A percentile compares a stretch with the other conserved stretches of the same genome.
phyloP scores from a whole-genome alignment of 495 filamentous ascomycete genomes.

The Penicillium alfredii region DNA sequence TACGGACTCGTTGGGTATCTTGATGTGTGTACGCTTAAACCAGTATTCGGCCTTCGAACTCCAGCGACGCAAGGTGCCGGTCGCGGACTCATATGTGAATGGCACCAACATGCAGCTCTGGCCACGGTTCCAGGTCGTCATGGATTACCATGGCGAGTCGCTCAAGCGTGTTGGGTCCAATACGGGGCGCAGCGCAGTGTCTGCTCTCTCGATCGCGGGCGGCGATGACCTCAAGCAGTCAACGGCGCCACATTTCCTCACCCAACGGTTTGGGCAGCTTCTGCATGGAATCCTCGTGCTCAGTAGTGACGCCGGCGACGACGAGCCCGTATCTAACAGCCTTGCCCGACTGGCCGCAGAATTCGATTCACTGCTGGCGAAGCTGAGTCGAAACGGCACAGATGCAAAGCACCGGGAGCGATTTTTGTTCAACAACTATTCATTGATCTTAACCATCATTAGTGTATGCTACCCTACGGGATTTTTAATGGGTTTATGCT shows the following conservation, averaged over 20 bases:
- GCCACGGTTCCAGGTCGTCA: constrained; percentile 89
- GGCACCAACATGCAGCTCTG: constrained; percentile 92
- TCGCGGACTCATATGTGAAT: constrained; percentile 87
- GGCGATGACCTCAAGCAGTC: constrained; percentile 57
- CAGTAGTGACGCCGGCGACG: constrained; percentile 81
- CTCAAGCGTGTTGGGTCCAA: constrained; percentile 56
- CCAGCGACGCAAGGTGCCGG: constrained; percentile 83
- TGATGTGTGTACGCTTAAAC: constrained; percentile 88
- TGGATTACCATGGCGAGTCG: constrained; percentile 88
- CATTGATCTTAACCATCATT: constrained; percentile 83
- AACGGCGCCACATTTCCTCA: constrained; percentile 83
- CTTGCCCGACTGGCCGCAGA: constrained; percentile 69
- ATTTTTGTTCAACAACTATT: constrained; percentile 93
- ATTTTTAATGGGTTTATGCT: constrained; percentile 19
- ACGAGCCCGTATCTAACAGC: constrained; percentile 83
- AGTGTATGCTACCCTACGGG: constrained; percentile 49
- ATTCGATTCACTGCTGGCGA: constrained; percentile 69
- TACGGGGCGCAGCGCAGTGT: constrained; percentile 45
- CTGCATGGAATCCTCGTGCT: constrained; percentile 76
- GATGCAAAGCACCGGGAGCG: constrained; percentile 76
- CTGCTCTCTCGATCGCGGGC: constrained; percentile 52
- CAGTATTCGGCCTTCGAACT: constrained; percentile 90
- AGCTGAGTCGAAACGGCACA: constrained; percentile 58
- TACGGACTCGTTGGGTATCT: constrained; percentile 75
- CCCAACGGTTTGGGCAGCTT: constrained; percentile 88